phyloP scores from a whole-genome alignment of 108 stramenopile genomes.

The Aurantiochytrium sp. region DNA sequence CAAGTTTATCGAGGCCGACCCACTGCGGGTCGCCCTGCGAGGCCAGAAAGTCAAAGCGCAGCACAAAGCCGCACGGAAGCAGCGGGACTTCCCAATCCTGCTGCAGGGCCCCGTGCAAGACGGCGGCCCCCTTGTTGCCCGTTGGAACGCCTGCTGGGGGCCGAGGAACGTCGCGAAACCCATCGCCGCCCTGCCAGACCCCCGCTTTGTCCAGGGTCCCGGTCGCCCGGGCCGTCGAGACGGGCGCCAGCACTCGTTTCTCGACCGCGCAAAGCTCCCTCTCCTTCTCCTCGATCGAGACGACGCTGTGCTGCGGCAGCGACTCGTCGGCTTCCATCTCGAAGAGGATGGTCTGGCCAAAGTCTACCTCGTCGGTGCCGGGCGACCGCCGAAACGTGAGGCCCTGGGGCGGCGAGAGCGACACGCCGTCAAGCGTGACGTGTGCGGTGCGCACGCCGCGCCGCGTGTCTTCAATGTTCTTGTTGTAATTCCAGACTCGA shows the following conservation, averaged over 20 bases:
- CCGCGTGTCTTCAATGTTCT: not conserved
- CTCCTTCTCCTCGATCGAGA: no score
- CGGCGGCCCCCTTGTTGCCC: not conserved
- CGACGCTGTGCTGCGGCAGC: no score
- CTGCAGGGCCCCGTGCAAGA: not conserved
- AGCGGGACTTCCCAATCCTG: not conserved
- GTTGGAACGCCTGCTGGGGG: not conserved
- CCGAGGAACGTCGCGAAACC: not conserved
- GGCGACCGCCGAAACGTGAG: not conserved
- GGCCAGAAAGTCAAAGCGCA: not conserved
- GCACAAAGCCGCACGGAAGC: not conserved
- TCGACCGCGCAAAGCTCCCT: no score
- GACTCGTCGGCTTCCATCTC: not conserved
- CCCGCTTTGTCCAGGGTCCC: no score
- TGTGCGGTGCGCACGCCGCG: not conserved
- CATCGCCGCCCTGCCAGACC: not conserved
- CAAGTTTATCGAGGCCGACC: slow-evolving; percentile 19
- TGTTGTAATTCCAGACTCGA: not conserved
- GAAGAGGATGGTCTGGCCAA: slow-evolving; percentile 21
- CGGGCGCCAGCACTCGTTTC: no score
- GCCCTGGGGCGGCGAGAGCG: not conserved
- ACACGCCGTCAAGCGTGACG: not conserved
- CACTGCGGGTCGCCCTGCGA: not conserved
- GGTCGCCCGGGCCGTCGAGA: no score
- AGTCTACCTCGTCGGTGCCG: slow-evolving; percentile 20